These are phyloP conservation scores for Penicillium egyptiacum DNA, from an alignment of 495 filamentous ascomycete genomes.

Conservation along the genomic window DNA sequence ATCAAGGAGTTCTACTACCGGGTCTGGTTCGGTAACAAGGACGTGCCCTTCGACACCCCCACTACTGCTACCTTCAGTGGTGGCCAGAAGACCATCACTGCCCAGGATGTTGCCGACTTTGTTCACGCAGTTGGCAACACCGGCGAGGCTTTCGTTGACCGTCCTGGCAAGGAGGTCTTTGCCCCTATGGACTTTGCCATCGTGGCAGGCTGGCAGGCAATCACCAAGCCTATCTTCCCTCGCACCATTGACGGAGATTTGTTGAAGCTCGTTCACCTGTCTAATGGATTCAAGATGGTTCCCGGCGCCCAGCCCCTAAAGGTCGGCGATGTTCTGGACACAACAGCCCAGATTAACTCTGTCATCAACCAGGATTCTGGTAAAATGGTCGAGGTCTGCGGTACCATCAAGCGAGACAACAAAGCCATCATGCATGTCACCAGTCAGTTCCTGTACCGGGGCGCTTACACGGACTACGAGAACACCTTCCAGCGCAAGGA, in stretches of 20 bases:
- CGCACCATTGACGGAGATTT: conserved; percentile 91
- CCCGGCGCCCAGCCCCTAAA: conserved; percentile 91
- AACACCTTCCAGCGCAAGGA: conserved; percentile 98
- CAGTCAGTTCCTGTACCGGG: conserved; percentile 95
- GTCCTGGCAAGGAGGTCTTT: conserved; percentile 89
- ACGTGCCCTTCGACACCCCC: conserved; percentile 76
- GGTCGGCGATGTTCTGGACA: conserved; percentile 89
- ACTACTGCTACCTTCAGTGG: conserved; percentile 87
- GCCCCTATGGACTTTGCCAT: conserved; percentile 99
- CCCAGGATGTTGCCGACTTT: conserved; percentile 93
- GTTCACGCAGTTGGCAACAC: conserved; percentile 98
- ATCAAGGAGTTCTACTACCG: conserved; percentile 99
- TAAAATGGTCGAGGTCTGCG: conserved; percentile 99
- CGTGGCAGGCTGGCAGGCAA: conserved; percentile 97
- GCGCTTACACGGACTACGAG: conserved; percentile 86
- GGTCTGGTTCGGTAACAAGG: conserved; percentile 87
- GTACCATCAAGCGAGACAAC: conserved; percentile 86
- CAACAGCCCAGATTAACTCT: conserved; percentile 93
- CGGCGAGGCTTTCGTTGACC: conserved; percentile 96
- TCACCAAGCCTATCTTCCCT: conserved; percentile 98
- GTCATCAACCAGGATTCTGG: conserved; percentile 97
- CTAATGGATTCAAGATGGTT: conserved; percentile 97
- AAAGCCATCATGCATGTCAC: conserved; percentile 96
- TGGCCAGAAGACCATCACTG: conserved; percentile 79
- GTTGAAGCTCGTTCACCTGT: conserved; percentile 90